These are phyloP conservation scores for Lipomyces orientalis DNA, from an alignment of 805 yeast genomes.

Conservation along the genomic window DNA sequence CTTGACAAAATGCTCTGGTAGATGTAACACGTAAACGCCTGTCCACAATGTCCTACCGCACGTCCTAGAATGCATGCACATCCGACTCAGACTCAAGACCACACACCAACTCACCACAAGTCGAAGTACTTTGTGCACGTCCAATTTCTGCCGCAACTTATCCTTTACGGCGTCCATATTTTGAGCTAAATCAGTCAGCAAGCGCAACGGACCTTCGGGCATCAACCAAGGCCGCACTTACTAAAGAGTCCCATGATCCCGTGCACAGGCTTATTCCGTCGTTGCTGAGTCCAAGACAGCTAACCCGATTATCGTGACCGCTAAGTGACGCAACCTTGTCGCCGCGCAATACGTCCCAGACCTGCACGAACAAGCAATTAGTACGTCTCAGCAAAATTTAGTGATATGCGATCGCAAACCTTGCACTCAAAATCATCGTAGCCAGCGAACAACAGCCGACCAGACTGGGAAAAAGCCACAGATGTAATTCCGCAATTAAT, in stretches of 20 bases:
- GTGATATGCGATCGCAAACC: slow-evolving; percentile 9
- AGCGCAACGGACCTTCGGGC: neutral
- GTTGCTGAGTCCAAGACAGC: slow-evolving; percentile 67
- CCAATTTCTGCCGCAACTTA: neutral
- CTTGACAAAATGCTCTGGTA: neutral
- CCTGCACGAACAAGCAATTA: slow-evolving; percentile 42
- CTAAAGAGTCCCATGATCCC: slow-evolving; percentile 78
- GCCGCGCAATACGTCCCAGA: slow-evolving; percentile 77
- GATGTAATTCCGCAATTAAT: slow-evolving; percentile 58
- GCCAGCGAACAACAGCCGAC: slow-evolving; percentile 74
- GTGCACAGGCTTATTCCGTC: slow-evolving; percentile 81
- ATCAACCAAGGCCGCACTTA: slow-evolving; percentile 29
- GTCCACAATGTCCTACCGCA: neutral
- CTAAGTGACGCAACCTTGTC: slow-evolving; percentile 68
- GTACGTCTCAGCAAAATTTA: neutral
- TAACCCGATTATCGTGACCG: slow-evolving; percentile 67
- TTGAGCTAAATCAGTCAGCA: slow-evolving; percentile 10
- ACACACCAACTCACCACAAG: neutral
- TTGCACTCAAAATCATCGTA: slow-evolving; percentile 74
- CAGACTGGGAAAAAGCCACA: slow-evolving; percentile 73
- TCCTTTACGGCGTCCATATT: slow-evolving; percentile 18
- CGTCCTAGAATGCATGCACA: neutral
- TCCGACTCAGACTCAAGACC: neutral
- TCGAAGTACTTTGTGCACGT: neutral
- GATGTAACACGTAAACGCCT: neutral